A percentile compares a stretch with the other conserved stretches of the same genome.
Conservation (phyloP, 495 filamentous ascomycete genomes). For the Neurospora sp. region DNA sequence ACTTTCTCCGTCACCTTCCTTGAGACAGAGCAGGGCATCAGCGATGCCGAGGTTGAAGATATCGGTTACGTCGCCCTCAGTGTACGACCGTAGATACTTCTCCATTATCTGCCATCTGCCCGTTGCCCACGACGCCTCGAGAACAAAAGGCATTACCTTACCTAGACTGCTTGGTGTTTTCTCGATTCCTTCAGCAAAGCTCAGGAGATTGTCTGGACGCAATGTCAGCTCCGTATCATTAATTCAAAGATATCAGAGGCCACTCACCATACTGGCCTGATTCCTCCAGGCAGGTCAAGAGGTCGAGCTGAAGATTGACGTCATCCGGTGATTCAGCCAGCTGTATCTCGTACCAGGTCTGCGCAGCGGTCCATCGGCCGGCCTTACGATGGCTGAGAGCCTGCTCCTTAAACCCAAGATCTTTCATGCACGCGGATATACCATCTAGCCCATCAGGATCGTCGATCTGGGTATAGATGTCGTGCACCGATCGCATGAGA, state of each 20-base stretch:
- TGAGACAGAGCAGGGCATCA: slow-evolving; percentile 56
- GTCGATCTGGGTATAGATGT: slow-evolving; percentile 93
- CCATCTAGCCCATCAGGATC: slow-evolving; percentile 96
- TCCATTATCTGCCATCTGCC: slow-evolving; percentile 68
- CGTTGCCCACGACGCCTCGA: slow-evolving; percentile 86
- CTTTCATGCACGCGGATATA: slow-evolving; percentile 73
- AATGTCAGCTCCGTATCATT: neutral
- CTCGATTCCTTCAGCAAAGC: slow-evolving; percentile 69
- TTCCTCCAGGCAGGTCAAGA: slow-evolving; percentile 83
- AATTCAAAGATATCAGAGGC: slow-evolving; percentile 7
- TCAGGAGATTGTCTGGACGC: slow-evolving; percentile 63
- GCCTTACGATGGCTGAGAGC: slow-evolving; percentile 84
- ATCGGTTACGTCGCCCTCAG: slow-evolving; percentile 41
- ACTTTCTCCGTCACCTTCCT: slow-evolving; percentile 36
- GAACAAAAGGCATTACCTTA: slow-evolving; percentile 63
- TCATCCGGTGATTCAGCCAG: slow-evolving; percentile 70
- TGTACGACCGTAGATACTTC: slow-evolving; percentile 48
- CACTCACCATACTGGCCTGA: slow-evolving; percentile 75
- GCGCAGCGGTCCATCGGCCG: slow-evolving; percentile 93
- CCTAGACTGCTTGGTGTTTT: slow-evolving; percentile 40
- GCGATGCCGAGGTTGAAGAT: slow-evolving; percentile 81
- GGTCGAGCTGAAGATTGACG: slow-evolving; percentile 64
- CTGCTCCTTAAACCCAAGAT: slow-evolving; percentile 81
- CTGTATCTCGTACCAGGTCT: slow-evolving; percentile 92
- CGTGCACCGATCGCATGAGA: slow-evolving; percentile 68